These are phyloP conservation scores for Ceratocystiopsis sp. DNA, from an alignment of 2,329 filamentous ascomycete species.

Conservation along the genomic window DNA sequence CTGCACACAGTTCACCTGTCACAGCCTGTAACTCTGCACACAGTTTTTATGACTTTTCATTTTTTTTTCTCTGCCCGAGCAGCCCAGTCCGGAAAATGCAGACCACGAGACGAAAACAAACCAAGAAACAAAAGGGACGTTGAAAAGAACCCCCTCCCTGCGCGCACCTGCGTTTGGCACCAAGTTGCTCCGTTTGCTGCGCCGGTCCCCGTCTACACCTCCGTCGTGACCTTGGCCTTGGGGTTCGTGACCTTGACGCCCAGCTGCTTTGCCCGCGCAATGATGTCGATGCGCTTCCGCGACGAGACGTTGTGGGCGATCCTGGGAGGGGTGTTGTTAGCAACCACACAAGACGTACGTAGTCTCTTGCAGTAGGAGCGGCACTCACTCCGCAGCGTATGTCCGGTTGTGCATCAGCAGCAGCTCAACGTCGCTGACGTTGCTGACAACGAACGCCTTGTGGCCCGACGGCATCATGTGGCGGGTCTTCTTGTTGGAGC, in stretches of 20 bases:
- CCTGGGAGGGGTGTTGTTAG: slow-evolving; percentile 41
- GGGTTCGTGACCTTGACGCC: slow-evolving; percentile 99
- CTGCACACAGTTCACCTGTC: too few species aligned
- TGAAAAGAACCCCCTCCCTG: neutral
- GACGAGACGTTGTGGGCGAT: slow-evolving; percentile 97
- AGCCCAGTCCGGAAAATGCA: slow-evolving; percentile 5
- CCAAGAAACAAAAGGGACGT: neutral
- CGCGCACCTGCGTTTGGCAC: too few species aligned
- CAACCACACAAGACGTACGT: too few species aligned
- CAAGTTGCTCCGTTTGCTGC: too few species aligned
- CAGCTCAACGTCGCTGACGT: slow-evolving; percentile 87
- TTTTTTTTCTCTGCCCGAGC: neutral
- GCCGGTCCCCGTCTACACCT: slow-evolving; percentile 41
- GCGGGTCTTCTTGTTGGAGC: slow-evolving; percentile 98
- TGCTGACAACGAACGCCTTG: slow-evolving; percentile 99
- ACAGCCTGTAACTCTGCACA: too few species aligned
- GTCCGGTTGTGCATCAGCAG: slow-evolving; percentile 99
- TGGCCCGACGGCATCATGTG: slow-evolving; percentile 98
- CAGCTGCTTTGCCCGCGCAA: slow-evolving; percentile 91
- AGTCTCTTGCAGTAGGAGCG: too few species aligned
- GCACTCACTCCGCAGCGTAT: slow-evolving; percentile 96
- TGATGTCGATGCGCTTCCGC: slow-evolving; percentile 96
- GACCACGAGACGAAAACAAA: neutral
- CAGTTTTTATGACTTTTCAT: neutral
- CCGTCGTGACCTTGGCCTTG: slow-evolving; percentile 97